A percentile compares a stretch with the other conserved stretches of the same genome.
Evolutionary conservation across 1,284 basidiomycete genomes (phyloP).

Genomic region (Sporisorium scitamineum): DNA sequence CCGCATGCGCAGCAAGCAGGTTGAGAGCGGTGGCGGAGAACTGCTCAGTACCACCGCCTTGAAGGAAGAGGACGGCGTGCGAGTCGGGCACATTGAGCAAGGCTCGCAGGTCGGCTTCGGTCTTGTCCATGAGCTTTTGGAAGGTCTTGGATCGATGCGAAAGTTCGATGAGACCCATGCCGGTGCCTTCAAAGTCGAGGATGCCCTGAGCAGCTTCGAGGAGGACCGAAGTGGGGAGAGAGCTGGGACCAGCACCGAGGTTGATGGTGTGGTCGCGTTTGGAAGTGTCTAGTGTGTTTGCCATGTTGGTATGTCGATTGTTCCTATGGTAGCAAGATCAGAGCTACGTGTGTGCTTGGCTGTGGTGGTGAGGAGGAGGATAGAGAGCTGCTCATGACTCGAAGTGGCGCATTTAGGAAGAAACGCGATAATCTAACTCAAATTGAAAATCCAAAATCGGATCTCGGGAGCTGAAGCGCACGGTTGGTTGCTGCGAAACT

Average conservation of each 20-base stretch:
- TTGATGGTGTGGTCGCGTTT: conserved; percentile 64
- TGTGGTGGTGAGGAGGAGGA: neutral
- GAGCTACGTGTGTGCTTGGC: neutral
- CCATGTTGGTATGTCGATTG: conserved; percentile 13
- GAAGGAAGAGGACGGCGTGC: conserved; percentile 65
- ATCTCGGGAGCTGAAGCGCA: conserved; percentile 3
- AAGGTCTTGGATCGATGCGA: conserved; percentile 67
- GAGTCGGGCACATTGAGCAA: conserved; percentile 61
- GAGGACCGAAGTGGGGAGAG: conserved; percentile 64
- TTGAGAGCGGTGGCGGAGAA: conserved; percentile 67
- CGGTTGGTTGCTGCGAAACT: neutral
- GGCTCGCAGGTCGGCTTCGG: conserved; percentile 62
- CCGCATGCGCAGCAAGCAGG: conserved; percentile 62
- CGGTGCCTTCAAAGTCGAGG: conserved; percentile 62
- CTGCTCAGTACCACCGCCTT: conserved; percentile 68
- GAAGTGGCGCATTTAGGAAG: conserved; percentile 3
- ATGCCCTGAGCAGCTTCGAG: conserved; percentile 64
- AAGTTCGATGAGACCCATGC: conserved; percentile 68
- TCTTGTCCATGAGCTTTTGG: conserved; percentile 60
- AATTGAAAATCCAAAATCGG: neutral
- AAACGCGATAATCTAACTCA: neutral
- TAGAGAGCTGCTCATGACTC: neutral
- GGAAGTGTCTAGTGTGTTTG: conserved; percentile 42
- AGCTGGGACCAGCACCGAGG: conserved; percentile 67
- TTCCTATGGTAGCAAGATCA: neutral